Evolutionary conservation across 495 filamentous ascomycete species (phyloP).

Genomic region (Neurospora sp.): DNA sequence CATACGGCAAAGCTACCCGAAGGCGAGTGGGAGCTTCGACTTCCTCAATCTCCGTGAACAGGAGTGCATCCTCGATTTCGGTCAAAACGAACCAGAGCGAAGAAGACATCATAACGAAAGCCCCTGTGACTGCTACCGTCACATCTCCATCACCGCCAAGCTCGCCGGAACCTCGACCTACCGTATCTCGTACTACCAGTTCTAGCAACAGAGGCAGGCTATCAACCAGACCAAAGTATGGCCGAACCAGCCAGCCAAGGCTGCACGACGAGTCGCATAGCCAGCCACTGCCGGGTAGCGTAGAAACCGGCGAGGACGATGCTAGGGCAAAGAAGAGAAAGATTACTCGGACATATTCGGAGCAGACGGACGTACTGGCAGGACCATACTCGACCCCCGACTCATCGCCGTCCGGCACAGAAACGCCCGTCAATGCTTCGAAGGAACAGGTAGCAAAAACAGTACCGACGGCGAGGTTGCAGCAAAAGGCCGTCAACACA

Average conservation of each 20-base stretch:
- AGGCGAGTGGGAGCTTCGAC: conserved; percentile 18
- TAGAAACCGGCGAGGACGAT: conserved; percentile 5
- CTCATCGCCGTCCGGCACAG: conserved; percentile 12
- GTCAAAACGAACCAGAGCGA: background rate
- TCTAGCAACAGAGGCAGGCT: conserved; percentile 4
- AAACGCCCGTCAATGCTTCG: conserved; percentile 1
- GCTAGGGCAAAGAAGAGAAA: conserved; percentile 16
- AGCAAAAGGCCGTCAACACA: conserved; percentile 4
- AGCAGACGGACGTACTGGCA: conserved; percentile 6
- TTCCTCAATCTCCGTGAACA: background rate
- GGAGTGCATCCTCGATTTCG: background rate
- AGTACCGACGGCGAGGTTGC: background rate
- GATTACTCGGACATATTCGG: conserved; percentile 15
- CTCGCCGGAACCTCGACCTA: conserved; percentile 12
- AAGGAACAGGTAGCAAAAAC: conserved; percentile 8
- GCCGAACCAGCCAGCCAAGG: background rate
- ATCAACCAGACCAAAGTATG: background rate
- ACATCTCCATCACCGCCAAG: conserved; percentile 4
- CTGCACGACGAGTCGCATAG: conserved; percentile 12
- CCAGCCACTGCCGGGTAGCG: conserved; percentile 15
- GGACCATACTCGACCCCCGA: conserved; percentile 21
- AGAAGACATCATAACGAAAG: background rate
- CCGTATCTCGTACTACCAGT: background rate
- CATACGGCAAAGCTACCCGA: conserved; percentile 30
- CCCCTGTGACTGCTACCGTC: background rate